Base-by-base conservation (phyloP, 148 eudicot species). In the Nepenthes gracilis region DNA sequence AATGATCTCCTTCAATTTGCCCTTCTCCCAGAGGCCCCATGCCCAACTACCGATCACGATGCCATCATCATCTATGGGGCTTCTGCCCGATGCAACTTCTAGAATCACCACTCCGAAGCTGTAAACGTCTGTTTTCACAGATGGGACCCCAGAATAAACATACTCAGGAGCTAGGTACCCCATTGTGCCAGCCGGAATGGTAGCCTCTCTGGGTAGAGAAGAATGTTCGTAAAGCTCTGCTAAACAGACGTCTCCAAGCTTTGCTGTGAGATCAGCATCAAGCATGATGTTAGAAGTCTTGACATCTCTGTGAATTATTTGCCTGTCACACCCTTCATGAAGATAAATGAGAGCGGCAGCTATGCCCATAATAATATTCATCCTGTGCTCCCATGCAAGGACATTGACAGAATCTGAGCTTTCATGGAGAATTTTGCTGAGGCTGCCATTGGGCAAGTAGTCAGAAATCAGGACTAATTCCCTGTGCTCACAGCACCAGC, bases 151-250 rank as follows among this genome's bases (percentile, higher is more conserved):
- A 1, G 72, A 63, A 55, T 76, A 74, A 9, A 76, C 83, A 36
- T 85, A 82, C 60, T 85, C 92, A 1, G 88, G 92, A 6, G 93
- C 93, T 5, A 86, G 61, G 58, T 83, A 86, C 7, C 88, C 88
- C 72, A 83, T 71, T 9, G 93, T 86, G 2, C 88, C 88, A 12
- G 80, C 93, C 1, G 84, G 82, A 1, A 81, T 55, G 5, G 88
- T 80, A 1, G 86, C 75, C 1, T 73, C 77, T 12, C 84, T 61
- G 10, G 69, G 48, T 9, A 59, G 57, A 7, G 64, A 57, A 15
- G 73, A 73, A 10, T 71, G 81, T 43, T 78, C 73, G 38, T 83
- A 81, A 13, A 81, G 86, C 61, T 81, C 85, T 32, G 86, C 93
- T 40, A 81, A 62, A 2, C 93, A 88, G 12, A 86, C 83, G 67